Evolutionary conservation across 2,329 filamentous ascomycete genomes (phyloP).

Genomic region (Cytospora schulzeri): DNA sequence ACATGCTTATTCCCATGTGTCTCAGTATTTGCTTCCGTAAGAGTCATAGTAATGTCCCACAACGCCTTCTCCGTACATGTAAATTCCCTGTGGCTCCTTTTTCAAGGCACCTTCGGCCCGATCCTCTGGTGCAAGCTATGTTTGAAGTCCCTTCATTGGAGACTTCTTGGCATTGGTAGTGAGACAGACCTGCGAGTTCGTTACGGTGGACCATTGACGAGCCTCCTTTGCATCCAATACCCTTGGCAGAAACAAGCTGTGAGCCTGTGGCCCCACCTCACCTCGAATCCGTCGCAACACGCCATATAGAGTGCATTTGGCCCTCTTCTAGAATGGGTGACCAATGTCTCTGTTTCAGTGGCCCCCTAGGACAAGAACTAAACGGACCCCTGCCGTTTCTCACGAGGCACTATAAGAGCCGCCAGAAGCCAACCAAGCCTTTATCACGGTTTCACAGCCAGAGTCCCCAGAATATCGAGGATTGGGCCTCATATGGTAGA

Average conservation of each 20-base stretch:
- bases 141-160: not conserved
- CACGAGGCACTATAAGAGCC: not conserved
- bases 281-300: not conserved
- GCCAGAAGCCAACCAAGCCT: not conserved
- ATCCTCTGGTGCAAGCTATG: not conserved
- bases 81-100: not conserved
- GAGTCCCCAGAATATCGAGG: not conserved
- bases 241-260: not conserved
- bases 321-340: not conserved
- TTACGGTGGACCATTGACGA: not conserved
- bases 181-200: slow-evolving; percentile 16
- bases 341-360: not conserved
- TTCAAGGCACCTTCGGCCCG: not conserved
- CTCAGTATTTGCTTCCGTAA: not conserved
- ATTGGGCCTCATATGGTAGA: not conserved
- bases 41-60: not conserved
- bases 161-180: not conserved
- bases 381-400: not conserved
- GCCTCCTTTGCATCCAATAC: not conserved
- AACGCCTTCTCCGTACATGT: not conserved
- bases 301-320: not conserved
- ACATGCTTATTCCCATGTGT: not conserved
- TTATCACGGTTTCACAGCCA: not conserved
- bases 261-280: not conserved
- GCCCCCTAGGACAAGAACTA: not conserved